Conservation (phyloP, 306 rosid species). For the Cucumis cinereus region DNA sequence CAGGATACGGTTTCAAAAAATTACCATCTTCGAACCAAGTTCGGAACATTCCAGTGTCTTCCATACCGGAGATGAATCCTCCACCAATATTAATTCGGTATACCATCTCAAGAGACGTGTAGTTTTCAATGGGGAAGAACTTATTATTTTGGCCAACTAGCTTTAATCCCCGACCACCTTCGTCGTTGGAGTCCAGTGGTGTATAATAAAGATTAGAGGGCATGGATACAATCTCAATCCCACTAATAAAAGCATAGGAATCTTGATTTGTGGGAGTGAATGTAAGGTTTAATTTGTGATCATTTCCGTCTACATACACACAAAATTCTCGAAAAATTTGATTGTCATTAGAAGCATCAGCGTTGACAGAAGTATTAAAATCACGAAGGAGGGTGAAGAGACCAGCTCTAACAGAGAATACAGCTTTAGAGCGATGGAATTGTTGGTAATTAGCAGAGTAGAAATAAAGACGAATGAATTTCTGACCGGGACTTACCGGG, state of each 20-base stretch:
- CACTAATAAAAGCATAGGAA: conserved; percentile 10
- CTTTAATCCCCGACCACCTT: background rate
- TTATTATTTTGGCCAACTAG: background rate
- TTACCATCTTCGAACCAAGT: background rate
- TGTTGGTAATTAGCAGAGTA: background rate
- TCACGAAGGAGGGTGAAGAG: conserved; percentile 6
- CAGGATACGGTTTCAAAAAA: background rate
- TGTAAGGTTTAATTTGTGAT: background rate
- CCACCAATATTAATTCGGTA: conserved; percentile 14
- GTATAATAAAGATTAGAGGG: conserved; percentile 10
- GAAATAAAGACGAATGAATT: conserved; percentile 11
- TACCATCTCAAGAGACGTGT: conserved; percentile 1
- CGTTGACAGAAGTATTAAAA: conserved; percentile 7
- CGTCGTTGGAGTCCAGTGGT: background rate
- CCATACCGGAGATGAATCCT: fast-evolving
- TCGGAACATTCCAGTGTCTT: conserved; percentile 12
- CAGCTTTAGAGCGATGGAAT: background rate
- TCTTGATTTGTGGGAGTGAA: conserved; percentile 12
- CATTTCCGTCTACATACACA: background rate
- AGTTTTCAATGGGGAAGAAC: background rate
- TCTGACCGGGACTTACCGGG: background rate
- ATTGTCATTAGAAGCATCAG: background rate
- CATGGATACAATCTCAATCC: conserved; percentile 15
- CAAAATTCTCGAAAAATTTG: background rate
- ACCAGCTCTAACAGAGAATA: conserved; percentile 3